Evolutionary conservation across 1,284 basidiomycete genomes (phyloP).

Genomic region (Cutaneotrichosporon cutaneum): DNA sequence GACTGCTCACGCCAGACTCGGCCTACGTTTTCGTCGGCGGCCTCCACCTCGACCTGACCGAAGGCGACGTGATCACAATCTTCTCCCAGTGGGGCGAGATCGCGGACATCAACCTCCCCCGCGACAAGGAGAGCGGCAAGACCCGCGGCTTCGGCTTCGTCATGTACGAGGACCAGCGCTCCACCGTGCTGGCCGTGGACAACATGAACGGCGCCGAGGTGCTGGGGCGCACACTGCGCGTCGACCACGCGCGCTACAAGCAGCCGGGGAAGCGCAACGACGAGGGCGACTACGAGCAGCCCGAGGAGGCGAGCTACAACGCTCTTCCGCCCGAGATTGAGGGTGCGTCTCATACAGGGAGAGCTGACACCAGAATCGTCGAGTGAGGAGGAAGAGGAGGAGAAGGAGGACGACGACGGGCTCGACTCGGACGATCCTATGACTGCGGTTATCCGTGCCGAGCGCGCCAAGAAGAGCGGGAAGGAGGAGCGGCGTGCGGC

Average conservation of each 20-base stretch:
- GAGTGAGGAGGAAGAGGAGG: conserved; percentile 42
- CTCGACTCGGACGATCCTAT: conserved; percentile 97
- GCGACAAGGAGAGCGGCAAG: conserved; percentile 86
- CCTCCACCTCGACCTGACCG: conserved; percentile 79
- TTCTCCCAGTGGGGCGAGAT: conserved; percentile 98
- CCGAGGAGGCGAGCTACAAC: conserved; percentile 79
- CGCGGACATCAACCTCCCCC: conserved; percentile 89
- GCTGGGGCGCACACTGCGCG: conserved; percentile 74
- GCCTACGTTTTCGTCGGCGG: conserved; percentile 94
- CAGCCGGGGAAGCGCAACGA: conserved; percentile 77
- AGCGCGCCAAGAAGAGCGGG: conserved; percentile 65
- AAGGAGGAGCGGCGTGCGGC: conserved; percentile 65
- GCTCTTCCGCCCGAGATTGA: conserved; percentile 70
- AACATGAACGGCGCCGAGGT: conserved; percentile 91
- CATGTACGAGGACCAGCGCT: conserved; percentile 98
- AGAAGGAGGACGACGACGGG: conserved; percentile 61
- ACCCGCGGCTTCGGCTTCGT: conserved; percentile 90
- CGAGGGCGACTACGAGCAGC: conserved; percentile 83
- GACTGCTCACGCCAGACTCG: conserved; percentile 63
- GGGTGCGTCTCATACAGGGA: too few relatives aligned
- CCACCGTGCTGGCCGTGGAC: conserved; percentile 93
- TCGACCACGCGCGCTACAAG: conserved; percentile 95
- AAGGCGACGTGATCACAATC: conserved; percentile 96
- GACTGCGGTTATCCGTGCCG: conserved; percentile 72
- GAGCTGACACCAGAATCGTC: conserved; percentile 28